Evolutionary conservation across 2,329 filamentous ascomycete species (phyloP).

Genomic region (Pseudocercospora eumusae): DNA sequence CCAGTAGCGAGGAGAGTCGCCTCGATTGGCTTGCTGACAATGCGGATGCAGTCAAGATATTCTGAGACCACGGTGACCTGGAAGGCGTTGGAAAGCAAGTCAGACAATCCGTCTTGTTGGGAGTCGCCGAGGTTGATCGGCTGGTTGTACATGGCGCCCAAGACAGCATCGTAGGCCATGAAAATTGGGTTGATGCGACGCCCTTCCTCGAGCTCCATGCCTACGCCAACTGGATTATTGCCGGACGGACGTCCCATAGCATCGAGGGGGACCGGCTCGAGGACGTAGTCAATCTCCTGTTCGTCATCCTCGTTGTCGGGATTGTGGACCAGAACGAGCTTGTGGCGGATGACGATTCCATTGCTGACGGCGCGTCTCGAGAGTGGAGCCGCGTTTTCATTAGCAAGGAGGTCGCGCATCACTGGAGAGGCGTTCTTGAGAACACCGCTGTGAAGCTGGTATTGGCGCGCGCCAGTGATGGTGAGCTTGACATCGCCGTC

Average conservation of each 20-base stretch:
- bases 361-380: constrained; percentile 35
- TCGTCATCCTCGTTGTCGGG: constrained; percentile 19
- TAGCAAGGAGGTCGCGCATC: constrained; percentile 29
- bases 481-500: constrained; percentile 46
- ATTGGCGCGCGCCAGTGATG: constrained; percentile 41
- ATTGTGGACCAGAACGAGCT: constrained; percentile 30
- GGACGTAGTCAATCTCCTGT: constrained; percentile 16
- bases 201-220: constrained; percentile 31
- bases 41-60: constrained; percentile 45
- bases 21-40: constrained; percentile 51
- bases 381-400: constrained; percentile 35
- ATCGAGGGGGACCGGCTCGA: constrained; percentile 26
- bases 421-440: constrained; percentile 34
- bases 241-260: constrained; percentile 22
- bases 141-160: constrained; percentile 52
- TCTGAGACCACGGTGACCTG: constrained; percentile 50
- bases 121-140: constrained; percentile 45
- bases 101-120: constrained; percentile 41
- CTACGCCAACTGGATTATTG: constrained; percentile 15
- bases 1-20: constrained; percentile 51
- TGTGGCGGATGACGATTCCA: constrained; percentile 27
- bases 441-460: constrained; percentile 44
- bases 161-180: constrained; percentile 46
- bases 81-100: constrained; percentile 45
- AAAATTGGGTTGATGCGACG: constrained; percentile 22